Conservation (phyloP, 2,329 filamentous ascomycete genomes). For the Ophiostoma novo-ulmi region DNA sequence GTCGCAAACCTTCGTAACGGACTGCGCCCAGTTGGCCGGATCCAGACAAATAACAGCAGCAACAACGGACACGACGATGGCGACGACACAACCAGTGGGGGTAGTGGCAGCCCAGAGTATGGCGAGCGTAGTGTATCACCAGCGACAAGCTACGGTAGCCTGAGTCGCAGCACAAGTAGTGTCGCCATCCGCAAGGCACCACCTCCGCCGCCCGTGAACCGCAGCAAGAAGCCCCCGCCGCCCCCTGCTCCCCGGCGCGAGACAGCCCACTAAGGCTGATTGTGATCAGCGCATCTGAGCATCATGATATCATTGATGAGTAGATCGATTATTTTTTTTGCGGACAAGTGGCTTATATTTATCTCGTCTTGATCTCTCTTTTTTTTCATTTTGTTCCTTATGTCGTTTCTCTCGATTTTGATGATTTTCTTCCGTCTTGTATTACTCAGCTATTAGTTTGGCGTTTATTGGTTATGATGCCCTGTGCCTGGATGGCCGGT, state of each 20-base stretch:
- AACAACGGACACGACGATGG: constrained; percentile 47
- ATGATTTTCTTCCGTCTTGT: not conserved
- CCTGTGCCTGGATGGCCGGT: constrained; percentile 10
- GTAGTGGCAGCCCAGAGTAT: constrained; percentile 42
- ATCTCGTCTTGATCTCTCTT: not conserved
- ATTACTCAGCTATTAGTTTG: not conserved
- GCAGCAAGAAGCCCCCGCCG: constrained; percentile 51
- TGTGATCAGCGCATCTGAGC: not conserved
- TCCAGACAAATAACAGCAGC: constrained; percentile 38
- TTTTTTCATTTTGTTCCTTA: not conserved
- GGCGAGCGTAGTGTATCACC: constrained; percentile 50
- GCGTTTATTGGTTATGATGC: constrained; percentile 4
- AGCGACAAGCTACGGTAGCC: constrained; percentile 52
- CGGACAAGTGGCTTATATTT: not conserved
- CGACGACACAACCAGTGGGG: constrained; percentile 46
- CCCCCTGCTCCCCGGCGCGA: constrained; percentile 37
- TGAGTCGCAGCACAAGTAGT: constrained; percentile 45
- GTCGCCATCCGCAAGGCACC: constrained; percentile 38
- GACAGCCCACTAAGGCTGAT: not conserved
- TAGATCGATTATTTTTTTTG: not conserved
- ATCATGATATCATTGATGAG: not conserved
- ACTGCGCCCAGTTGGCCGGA: constrained; percentile 44
- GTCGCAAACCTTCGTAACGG: constrained; percentile 38
- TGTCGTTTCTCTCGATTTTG: not conserved
- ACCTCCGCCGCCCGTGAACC: constrained; percentile 42